Conservation (phyloP, 2,329 filamentous ascomycete species). For the Aspergillus amoenus region DNA sequence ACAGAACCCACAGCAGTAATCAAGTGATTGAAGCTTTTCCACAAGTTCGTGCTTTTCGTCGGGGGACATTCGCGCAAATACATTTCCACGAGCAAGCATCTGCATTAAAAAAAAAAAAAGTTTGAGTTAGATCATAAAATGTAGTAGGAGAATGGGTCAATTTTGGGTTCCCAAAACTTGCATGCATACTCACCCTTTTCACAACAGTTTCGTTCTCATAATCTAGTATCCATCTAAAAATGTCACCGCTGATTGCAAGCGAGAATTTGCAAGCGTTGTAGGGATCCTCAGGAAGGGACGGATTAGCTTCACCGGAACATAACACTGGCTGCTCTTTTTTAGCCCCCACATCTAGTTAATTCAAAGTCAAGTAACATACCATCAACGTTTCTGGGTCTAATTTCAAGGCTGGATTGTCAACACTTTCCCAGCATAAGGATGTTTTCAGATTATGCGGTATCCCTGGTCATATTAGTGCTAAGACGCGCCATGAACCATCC, state of each 20-base stretch:
- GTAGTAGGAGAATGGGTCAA: not conserved
- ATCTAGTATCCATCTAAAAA: conserved; percentile 95
- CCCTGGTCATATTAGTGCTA: conserved; percentile 44
- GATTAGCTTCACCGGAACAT: conserved; percentile 69
- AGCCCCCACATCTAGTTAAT: conserved; percentile 8
- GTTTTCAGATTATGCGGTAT: conserved; percentile 71
- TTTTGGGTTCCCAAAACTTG: not conserved
- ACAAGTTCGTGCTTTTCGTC: conserved; percentile 98
- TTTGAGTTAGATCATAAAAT: not conserved
- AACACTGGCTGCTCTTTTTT: conserved; percentile 62
- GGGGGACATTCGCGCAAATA: conserved; percentile 97
- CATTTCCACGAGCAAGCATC: conserved; percentile 88
- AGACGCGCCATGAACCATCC: not conserved
- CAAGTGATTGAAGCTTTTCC: conserved; percentile 93
- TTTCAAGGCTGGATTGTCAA: conserved; percentile 78
- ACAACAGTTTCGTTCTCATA: conserved; percentile 80
- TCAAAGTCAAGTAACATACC: conserved; percentile 41
- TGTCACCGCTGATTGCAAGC: conserved; percentile 84
- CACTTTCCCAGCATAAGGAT: conserved; percentile 83
- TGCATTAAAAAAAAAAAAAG: conserved; percentile 37
- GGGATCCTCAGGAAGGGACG: conserved; percentile 82
- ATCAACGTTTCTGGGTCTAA: conserved; percentile 77
- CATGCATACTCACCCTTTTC: conserved; percentile 55
- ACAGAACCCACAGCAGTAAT: conserved; percentile 94
- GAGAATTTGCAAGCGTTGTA: conserved; percentile 81